phyloP scores from a whole-genome alignment of 768 basidiomycete species.

The Russula ochroleuca region DNA sequence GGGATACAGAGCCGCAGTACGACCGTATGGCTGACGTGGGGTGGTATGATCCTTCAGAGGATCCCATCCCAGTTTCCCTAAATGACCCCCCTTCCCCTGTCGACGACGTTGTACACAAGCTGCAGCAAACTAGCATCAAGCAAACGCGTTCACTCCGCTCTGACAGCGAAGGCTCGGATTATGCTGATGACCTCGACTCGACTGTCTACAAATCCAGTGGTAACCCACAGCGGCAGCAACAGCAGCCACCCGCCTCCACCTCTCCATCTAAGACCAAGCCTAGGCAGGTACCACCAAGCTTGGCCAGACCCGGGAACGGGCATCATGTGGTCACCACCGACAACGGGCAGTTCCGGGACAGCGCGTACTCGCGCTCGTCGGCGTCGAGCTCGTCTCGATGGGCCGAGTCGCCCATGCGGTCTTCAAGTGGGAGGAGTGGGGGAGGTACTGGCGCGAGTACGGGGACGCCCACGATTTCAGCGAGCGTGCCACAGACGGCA shows the following conservation, averaged over 20 bases:
- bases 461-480: constrained; percentile 70
- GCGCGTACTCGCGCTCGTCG: constrained; percentile 35
- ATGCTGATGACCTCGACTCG: constrained; percentile 33
- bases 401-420: constrained; percentile 27
- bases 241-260: constrained; percentile 29
- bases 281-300: constrained; percentile 13
- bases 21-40: constrained; percentile 54
- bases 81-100: constrained; percentile 37
- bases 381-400: constrained; percentile 27
- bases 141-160: constrained; percentile 47
- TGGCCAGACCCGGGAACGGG: constrained; percentile 1
- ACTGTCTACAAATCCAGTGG: background rate
- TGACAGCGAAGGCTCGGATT: constrained; percentile 58
- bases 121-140: constrained; percentile 37
- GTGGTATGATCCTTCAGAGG: constrained; percentile 30
- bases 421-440: constrained; percentile 50
- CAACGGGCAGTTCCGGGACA: constrained; percentile 29
- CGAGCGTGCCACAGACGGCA: constrained; percentile 73
- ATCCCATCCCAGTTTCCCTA: constrained; percentile 31
- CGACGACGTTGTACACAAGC: constrained; percentile 35
- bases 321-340: background rate
- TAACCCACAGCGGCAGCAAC: constrained; percentile 25
- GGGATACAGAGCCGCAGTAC: constrained; percentile 55
- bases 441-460: constrained; percentile 53
- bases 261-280: constrained; percentile 23